Evolutionary conservation across 306 rosid genomes (phyloP).

Genomic region (Hylodesmum podocarpum): DNA sequence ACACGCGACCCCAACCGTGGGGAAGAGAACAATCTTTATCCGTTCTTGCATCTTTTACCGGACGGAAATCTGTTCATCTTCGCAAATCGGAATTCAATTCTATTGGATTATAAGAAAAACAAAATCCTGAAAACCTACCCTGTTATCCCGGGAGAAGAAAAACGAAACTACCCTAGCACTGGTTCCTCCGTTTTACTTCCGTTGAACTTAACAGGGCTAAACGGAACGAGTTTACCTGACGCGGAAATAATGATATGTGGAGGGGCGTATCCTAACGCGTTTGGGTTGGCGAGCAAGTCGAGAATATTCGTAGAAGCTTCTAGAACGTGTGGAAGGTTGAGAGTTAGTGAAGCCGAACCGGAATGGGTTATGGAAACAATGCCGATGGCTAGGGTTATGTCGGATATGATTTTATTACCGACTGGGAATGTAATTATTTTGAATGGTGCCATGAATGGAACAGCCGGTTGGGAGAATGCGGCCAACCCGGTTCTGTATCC

Average conservation of each 20-base stretch:
- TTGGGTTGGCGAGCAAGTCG: background rate
- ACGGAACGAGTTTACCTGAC: conserved; percentile 20
- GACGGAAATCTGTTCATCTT: conserved; percentile 76
- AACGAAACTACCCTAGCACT: conserved; percentile 76
- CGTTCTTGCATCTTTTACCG: conserved; percentile 73
- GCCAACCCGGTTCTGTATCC: conserved; percentile 52
- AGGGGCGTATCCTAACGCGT: conserved; percentile 63
- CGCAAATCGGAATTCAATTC: conserved; percentile 59
- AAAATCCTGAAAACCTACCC: conserved; percentile 45
- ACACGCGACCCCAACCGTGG: conserved; percentile 47
- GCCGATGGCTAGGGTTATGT: conserved; percentile 75
- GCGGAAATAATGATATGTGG: conserved; percentile 79
- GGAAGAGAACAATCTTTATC: conserved; percentile 84
- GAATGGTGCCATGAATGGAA: conserved; percentile 71
- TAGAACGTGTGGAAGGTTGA: conserved; percentile 57
- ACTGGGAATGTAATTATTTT: conserved; percentile 58
- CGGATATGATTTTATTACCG: conserved; percentile 68
- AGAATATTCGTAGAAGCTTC: conserved; percentile 46
- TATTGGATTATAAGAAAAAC: conserved; percentile 43
- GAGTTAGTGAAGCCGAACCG: conserved; percentile 50
- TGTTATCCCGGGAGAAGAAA: conserved; percentile 49
- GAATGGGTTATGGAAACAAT: conserved; percentile 63
- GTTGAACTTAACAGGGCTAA: conserved; percentile 28
- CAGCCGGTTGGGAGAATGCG: conserved; percentile 73
- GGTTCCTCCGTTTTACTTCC: conserved; percentile 79